phyloP scores from a whole-genome alignment of 345 rosid genomes.

The Aurinia saxatilis region DNA sequence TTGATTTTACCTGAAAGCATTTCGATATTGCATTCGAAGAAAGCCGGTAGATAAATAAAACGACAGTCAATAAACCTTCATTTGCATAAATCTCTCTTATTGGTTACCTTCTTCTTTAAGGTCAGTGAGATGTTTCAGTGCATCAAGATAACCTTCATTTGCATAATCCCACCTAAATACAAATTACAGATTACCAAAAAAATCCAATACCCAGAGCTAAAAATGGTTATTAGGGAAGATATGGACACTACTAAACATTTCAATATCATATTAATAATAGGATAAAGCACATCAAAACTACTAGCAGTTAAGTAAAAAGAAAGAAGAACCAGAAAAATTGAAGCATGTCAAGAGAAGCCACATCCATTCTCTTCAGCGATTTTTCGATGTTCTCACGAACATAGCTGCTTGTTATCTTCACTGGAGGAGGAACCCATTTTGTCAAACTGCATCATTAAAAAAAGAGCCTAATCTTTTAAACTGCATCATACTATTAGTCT shows the following conservation, averaged over 20 bases:
- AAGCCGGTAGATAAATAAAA: neutral
- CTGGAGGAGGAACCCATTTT: conserved; percentile 85
- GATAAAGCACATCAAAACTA: too few relatives aligned
- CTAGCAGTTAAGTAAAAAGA: too few relatives aligned
- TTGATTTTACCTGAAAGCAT: conserved; percentile 70
- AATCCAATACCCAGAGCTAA: neutral
- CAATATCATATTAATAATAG: too few relatives aligned
- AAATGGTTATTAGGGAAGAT: neutral
- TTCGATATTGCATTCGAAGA: conserved; percentile 8
- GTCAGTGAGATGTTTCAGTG: too few relatives aligned
- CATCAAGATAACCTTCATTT: too few relatives aligned
- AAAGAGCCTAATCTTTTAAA: neutral
- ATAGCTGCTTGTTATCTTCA: conserved; percentile 63
- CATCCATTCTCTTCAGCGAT: conserved; percentile 77
- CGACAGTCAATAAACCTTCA: too few relatives aligned
- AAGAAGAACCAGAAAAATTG: conserved; percentile 65
- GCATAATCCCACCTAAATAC: too few relatives aligned
- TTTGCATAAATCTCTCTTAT: too few relatives aligned
- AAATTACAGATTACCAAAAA: too few relatives aligned
- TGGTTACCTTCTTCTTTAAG: too few relatives aligned
- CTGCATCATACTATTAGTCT: too few relatives aligned
- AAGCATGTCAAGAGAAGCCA: conserved; percentile 77
- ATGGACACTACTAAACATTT: too few relatives aligned
- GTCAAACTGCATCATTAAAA: conserved; percentile 52
- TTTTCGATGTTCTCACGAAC: conserved; percentile 50